Evolutionary conservation across 2,329 filamentous ascomycete genomes (phyloP).

Genomic region (Colletotrichum viniferum): DNA sequence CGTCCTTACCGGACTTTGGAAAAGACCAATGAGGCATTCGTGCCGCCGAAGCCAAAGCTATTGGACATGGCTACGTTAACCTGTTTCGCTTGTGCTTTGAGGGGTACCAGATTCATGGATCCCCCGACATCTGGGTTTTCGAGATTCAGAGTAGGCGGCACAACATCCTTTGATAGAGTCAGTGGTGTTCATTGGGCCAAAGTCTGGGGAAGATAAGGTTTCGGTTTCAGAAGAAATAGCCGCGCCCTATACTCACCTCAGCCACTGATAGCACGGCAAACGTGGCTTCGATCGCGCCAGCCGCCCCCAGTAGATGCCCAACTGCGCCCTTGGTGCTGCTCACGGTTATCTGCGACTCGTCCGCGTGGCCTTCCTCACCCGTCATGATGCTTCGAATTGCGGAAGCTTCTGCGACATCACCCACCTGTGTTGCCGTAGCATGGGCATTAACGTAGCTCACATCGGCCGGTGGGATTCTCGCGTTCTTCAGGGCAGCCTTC

Average conservation of each 20-base stretch:
- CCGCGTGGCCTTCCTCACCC: conserved; percentile 68
- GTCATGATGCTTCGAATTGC: conserved; percentile 82
- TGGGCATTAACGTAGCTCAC: conserved; percentile 97
- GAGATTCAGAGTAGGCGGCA: conserved; percentile 90
- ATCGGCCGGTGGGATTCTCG: conserved; percentile 67
- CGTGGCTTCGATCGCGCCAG: conserved; percentile 87
- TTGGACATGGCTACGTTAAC: conserved; percentile 85
- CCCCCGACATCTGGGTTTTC: conserved; percentile 68
- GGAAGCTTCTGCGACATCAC: conserved; percentile 85
- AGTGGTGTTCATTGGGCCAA: neutral
- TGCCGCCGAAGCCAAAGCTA: conserved; percentile 97
- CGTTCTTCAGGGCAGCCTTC: conserved; percentile 79
- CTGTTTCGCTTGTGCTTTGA: conserved; percentile 69
- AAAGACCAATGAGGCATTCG: conserved; percentile 90
- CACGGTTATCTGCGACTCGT: conserved; percentile 72
- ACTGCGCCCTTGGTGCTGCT: conserved; percentile 95
- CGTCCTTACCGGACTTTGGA: conserved; percentile 32
- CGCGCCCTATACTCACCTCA: conserved; percentile 61
- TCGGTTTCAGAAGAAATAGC: conserved; percentile 1
- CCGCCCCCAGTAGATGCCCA: conserved; percentile 89
- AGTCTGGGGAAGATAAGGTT: conserved; percentile 16
- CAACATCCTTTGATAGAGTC: conserved; percentile 59
- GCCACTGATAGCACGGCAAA: conserved; percentile 81
- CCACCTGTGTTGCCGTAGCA: conserved; percentile 84
- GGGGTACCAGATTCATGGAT: conserved; percentile 84